These are phyloP conservation scores for Cladosporium sp. DNA, from an alignment of 2,329 filamentous ascomycete species.

Conservation along the genomic window DNA sequence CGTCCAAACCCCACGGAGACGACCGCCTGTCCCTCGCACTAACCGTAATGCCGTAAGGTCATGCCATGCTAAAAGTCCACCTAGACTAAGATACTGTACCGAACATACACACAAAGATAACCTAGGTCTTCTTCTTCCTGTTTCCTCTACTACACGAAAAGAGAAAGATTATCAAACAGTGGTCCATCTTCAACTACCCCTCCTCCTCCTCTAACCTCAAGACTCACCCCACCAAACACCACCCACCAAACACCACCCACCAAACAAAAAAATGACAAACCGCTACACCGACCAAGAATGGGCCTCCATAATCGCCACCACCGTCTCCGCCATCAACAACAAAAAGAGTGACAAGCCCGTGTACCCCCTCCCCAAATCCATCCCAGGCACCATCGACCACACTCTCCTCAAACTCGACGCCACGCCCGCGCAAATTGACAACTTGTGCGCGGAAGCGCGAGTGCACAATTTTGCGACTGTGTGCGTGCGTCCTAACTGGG, in stretches of 20 bases:
- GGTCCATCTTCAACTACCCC: no score
- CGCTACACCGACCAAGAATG: conserved; percentile 49
- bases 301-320: conserved; percentile 40
- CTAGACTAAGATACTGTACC: conserved; percentile 1
- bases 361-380: conserved; percentile 17
- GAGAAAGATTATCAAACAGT: neutral
- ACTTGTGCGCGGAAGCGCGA: conserved; percentile 56
- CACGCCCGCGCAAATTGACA: conserved; percentile 51
- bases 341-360: neutral
- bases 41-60: conserved; percentile 9
- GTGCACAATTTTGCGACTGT: conserved; percentile 53
- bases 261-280: conserved; percentile 30
- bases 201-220: neutral
- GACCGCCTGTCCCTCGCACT: conserved; percentile 4
- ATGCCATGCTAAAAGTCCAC: neutral
- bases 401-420: conserved; percentile 53
- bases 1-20: conserved; percentile 5
- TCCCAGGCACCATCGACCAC: conserved; percentile 46
- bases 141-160: neutral
- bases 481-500: conserved; percentile 57
- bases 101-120: neutral
- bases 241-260: neutral
- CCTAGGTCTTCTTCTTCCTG: neutral
- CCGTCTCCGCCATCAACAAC: conserved; percentile 20
- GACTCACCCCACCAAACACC: no score